Percentiles rank a stretch among this genome's conserved stretches.
phyloP scores from a whole-genome alignment of 2,329 filamentous ascomycete genomes.

The Cercospora beticola region DNA sequence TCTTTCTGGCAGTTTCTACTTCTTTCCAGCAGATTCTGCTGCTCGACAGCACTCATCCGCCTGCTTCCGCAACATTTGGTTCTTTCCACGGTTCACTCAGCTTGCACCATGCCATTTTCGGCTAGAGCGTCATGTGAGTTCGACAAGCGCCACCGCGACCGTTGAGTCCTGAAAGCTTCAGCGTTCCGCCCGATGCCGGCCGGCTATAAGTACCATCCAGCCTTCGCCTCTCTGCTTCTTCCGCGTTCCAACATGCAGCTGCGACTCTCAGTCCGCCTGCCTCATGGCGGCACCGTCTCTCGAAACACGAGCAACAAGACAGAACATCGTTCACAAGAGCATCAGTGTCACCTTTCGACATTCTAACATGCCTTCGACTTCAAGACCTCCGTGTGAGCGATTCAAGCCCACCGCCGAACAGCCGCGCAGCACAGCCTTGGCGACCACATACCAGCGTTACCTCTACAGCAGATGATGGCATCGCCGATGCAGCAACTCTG shows the following conservation, averaged over 20 bases:
- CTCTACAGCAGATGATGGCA: neutral
- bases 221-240: neutral
- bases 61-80: neutral
- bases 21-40: neutral
- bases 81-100: neutral
- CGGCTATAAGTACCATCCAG: neutral
- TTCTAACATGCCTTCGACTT: neutral
- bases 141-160: neutral
- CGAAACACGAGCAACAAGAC: neutral
- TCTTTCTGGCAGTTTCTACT: neutral
- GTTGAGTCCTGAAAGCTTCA: neutral
- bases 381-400: neutral
- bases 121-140: neutral
- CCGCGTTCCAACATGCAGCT: neutral
- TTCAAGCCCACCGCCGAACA: neutral
- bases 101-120: neutral
- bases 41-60: neutral
- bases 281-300: neutral
- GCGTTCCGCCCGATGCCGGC: neutral
- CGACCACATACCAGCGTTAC: neutral
- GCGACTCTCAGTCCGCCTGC: neutral
- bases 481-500: neutral
- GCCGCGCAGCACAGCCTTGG: neutral
- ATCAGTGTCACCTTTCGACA: neutral
- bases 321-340: neutral